A percentile compares a stretch with the other conserved stretches of the same genome.
Evolutionary conservation across 768 basidiomycete genomes (phyloP).

Genomic region (Termitomyces sp.): DNA sequence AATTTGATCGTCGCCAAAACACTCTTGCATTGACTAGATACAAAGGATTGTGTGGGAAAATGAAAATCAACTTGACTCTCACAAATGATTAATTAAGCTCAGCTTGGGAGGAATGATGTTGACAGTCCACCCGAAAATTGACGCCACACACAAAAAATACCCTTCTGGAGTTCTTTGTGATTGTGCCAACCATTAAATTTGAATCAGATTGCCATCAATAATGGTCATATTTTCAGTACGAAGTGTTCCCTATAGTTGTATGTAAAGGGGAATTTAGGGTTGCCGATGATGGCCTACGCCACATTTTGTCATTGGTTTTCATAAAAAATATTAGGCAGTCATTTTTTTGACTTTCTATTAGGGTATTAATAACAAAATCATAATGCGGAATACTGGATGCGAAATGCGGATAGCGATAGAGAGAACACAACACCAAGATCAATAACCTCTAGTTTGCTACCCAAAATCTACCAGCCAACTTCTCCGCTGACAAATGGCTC

Average conservation of each 20-base stretch:
- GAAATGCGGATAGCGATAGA: background rate
- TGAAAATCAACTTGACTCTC: background rate
- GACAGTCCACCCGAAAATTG: background rate
- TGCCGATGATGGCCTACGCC: background rate
- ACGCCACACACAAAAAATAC: slow-evolving; percentile 4
- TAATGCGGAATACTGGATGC: background rate
- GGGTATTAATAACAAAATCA: background rate
- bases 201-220: background rate
- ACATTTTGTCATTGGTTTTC: background rate
- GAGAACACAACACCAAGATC: slow-evolving; percentile 7
- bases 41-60: background rate
- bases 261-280: background rate
- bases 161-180: background rate
- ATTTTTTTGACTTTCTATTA: background rate
- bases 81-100: background rate
- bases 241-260: too few species aligned
- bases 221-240: background rate
- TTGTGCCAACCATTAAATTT: background rate
- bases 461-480: slow-evolving; percentile 58
- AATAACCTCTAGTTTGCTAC: background rate
- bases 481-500: slow-evolving; percentile 60
- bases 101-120: background rate
- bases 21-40: too few species aligned
- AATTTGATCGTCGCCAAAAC: background rate
- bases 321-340: too few species aligned